These are phyloP conservation scores for Pterocarpus santalinus DNA, from an alignment of 306 rosid genomes.

Conservation along the genomic window DNA sequence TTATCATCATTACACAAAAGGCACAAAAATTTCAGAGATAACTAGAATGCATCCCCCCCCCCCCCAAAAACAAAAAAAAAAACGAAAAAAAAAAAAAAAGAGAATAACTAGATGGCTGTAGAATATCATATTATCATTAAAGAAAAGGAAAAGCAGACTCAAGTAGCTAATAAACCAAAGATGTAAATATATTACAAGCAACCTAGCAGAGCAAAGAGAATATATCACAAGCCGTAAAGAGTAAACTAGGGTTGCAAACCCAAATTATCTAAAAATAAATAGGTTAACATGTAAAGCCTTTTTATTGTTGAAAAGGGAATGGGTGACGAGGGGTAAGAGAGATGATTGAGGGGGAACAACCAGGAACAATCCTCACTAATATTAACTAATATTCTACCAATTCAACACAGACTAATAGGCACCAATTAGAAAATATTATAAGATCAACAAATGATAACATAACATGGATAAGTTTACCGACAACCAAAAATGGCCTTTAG, in stretches of 20 bases:
- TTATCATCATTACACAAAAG: no score
- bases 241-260: constrained; percentile 1
- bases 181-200: not conserved
- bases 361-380: constrained; percentile 5
- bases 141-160: constrained; percentile 14
- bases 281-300: constrained; percentile 32
- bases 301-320: constrained; percentile 17
- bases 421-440: constrained; percentile 27
- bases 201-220: constrained; percentile 3
- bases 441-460: constrained; percentile 18
- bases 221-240: constrained; percentile 1
- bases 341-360: constrained; percentile 17
- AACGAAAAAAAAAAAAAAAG: no score
- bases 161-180: constrained; percentile 28
- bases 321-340: not conserved
- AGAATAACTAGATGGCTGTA: not conserved
- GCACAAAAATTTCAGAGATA: no score
- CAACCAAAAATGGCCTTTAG: constrained; percentile 18
- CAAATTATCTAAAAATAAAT: constrained; percentile 19
- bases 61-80: no score
- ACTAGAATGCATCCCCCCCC: not conserved
- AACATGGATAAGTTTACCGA: not conserved
- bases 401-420: constrained; percentile 19
- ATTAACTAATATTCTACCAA: not conserved
- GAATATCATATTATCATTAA: not conserved